phyloP scores from a whole-genome alignment of 331 rosid genomes.

The Pyrus hybrid region DNA sequence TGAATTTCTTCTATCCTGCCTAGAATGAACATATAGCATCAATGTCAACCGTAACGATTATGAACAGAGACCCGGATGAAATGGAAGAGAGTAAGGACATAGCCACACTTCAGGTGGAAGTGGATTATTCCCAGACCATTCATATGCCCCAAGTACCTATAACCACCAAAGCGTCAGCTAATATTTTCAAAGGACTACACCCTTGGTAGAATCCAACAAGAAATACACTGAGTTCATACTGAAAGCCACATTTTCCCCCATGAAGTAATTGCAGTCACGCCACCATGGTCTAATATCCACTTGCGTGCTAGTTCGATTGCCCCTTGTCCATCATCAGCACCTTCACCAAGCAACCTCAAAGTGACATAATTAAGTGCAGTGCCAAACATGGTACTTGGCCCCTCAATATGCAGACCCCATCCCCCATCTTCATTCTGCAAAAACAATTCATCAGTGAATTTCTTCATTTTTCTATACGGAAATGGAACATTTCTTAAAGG shows the following conservation, averaged over 20 bases:
- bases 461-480: background rate
- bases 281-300: slow-evolving; percentile 11
- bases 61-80: background rate
- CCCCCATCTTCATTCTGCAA: slow-evolving; percentile 13
- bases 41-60: background rate
- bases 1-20: background rate
- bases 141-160: slow-evolving; percentile 8
- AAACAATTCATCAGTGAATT: background rate
- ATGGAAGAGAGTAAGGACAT: slow-evolving; percentile 7
- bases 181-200: background rate
- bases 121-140: slow-evolving; percentile 10
- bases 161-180: background rate
- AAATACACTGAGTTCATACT: background rate
- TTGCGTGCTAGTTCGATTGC: slow-evolving; percentile 2
- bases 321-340: slow-evolving; percentile 7
- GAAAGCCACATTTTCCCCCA: slow-evolving; percentile 13
- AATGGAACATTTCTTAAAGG: too few relatives aligned
- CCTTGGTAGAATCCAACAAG: background rate
- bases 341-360: slow-evolving; percentile 14
- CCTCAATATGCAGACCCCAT: slow-evolving; percentile 15
- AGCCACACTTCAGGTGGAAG: slow-evolving; percentile 5
- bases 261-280: slow-evolving; percentile 3
- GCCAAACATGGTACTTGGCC: slow-evolving; percentile 16
- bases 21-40: background rate
- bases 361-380: slow-evolving; percentile 1